Base-by-base conservation (phyloP, 2,329 filamentous ascomycete genomes). In the Colletotrichum sp. region DNA sequence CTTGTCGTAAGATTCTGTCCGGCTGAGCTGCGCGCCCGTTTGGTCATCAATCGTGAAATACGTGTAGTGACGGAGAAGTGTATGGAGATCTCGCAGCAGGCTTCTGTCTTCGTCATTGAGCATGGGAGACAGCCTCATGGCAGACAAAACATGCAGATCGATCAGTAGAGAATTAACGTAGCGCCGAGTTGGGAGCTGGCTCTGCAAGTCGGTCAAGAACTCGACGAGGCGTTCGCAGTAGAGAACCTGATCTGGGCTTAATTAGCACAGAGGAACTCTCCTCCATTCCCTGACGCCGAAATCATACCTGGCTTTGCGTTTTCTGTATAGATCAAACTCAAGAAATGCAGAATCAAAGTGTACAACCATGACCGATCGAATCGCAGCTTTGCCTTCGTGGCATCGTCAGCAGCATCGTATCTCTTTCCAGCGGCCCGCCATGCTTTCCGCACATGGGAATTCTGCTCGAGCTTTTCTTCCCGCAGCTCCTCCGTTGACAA, bases 331-430 rank as follows among this genome's bases (percentile, higher is more conserved):
- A 98, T 86, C 70, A 93, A 88, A 77, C 92, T 90, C 34, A 98
- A 83, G 80, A 99, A 98, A 81, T 98, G 94, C 36, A 98, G 85
- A 1, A 97, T 87, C 79, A 99, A 89, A 5, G 95, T 94, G 82
- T 96, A 98, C 13, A 99, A 89, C 98, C 97, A 99, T 61, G 95
- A 95, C 71, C 98, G 92, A 85, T 99, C 97, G 80, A 99, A 98
- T 29, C 95, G 93, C 79, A 99, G 87, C 70, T 93, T 92, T 19
- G 94, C 93, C 83, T 98, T 96, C 1, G 91, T 91, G 6, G 89
- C 86, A 76, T 96, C 94, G 83, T 99, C 96, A 68, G 94, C 95
- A 49, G 94, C 92, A 77, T 99, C 96, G 80, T 95, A 98, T 78
- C 96, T 91, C 86, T 98, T 98, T 25, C 89, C 90, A 3, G 96